Evolutionary conservation across 2,329 filamentous ascomycete genomes (phyloP).

Genomic region (Penicillium sp.): DNA sequence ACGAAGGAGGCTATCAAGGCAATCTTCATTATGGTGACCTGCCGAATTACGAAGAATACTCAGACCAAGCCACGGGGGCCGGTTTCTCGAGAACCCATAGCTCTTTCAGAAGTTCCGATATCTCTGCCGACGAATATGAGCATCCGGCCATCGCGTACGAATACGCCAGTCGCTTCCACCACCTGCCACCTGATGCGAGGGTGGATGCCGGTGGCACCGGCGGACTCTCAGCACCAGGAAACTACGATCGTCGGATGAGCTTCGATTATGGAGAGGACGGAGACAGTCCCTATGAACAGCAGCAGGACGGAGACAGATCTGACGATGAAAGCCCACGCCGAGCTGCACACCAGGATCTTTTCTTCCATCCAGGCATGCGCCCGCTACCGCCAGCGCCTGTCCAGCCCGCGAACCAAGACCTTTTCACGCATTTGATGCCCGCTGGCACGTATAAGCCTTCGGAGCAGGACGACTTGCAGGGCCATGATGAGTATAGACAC

Average conservation of each 20-base stretch:
- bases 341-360: slow-evolving; percentile 80
- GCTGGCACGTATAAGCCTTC: slow-evolving; percentile 56
- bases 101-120: slow-evolving; percentile 28
- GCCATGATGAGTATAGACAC: slow-evolving; percentile 35
- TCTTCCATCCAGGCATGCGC: slow-evolving; percentile 80
- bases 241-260: slow-evolving; percentile 63
- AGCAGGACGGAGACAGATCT: slow-evolving; percentile 44
- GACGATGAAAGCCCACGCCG: slow-evolving; percentile 61
- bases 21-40: slow-evolving; percentile 58
- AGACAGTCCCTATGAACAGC: slow-evolving; percentile 59
- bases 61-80: slow-evolving; percentile 13
- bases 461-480: slow-evolving; percentile 40
- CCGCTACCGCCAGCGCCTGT: slow-evolving; percentile 62
- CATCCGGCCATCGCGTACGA: slow-evolving; percentile 45
- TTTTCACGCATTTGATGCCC: slow-evolving; percentile 46
- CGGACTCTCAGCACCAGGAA: slow-evolving; percentile 70
- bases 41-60: slow-evolving; percentile 26
- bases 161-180: slow-evolving; percentile 53
- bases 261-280: slow-evolving; percentile 89
- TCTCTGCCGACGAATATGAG: slow-evolving; percentile 31
- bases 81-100: slow-evolving; percentile 20
- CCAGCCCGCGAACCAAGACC: slow-evolving; percentile 45
- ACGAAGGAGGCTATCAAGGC: slow-evolving; percentile 66
- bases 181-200: slow-evolving; percentile 57
- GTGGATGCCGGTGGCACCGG: slow-evolving; percentile 90